Percentiles rank a stretch among this genome's conserved stretches.
These are phyloP conservation scores for Kandelia obovata DNA, from an alignment of 345 rosid genomes.

Conservation along the genomic window DNA sequence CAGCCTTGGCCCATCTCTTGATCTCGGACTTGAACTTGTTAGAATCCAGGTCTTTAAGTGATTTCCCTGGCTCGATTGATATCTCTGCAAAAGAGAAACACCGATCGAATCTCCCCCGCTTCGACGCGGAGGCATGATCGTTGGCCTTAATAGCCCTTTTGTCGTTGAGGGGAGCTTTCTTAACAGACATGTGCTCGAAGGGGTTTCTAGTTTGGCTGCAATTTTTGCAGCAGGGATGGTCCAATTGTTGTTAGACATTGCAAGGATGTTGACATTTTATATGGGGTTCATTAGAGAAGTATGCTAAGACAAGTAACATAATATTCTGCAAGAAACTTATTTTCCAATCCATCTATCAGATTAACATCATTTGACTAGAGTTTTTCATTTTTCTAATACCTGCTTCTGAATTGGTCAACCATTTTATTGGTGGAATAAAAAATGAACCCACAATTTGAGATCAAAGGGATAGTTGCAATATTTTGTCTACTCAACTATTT, in stretches of 20 bases:
- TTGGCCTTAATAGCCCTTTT: conserved; percentile 3
- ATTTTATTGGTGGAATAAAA: too few relatives aligned
- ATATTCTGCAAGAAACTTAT: background rate
- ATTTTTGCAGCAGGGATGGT: background rate
- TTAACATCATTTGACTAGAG: conserved; percentile 28
- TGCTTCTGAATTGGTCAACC: too few relatives aligned
- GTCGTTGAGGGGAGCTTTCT: conserved; percentile 19
- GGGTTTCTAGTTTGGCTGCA: background rate
- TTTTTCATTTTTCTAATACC: conserved; percentile 16
- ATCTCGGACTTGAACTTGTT: conserved; percentile 66
- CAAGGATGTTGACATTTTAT: background rate
- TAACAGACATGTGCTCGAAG: conserved; percentile 41
- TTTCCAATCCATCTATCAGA: conserved; percentile 19
- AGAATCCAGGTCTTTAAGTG: conserved; percentile 55
- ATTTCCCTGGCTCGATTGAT: conserved; percentile 34
- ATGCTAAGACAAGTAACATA: conserved; percentile 23
- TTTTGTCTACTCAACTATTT: too few relatives aligned
- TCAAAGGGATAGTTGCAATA: background rate
- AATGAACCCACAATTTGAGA: background rate
- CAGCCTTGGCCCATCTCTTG: conserved; percentile 79
- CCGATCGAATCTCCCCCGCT: conserved; percentile 20
- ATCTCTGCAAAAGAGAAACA: conserved; percentile 53
- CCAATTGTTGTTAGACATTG: background rate
- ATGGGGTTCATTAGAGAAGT: background rate
- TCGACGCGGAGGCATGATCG: background rate